Conservation (phyloP, 148 eudicot genomes). For the Heliosperma pusillum region DNA sequence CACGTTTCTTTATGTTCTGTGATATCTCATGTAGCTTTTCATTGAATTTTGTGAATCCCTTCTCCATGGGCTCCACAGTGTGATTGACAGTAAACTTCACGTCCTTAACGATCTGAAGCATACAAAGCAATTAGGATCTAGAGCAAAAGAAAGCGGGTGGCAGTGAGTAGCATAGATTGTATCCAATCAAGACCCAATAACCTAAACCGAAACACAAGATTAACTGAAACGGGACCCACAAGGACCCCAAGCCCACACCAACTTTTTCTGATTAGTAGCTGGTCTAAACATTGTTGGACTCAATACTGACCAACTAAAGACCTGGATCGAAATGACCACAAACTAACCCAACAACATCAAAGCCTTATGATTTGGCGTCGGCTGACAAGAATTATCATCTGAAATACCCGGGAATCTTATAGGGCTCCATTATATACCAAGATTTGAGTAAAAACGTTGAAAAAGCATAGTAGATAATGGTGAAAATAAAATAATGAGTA, state of each 20-base stretch:
- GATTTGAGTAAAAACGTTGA: no score
- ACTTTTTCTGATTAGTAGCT: background rate
- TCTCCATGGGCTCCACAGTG: constrained; percentile 94
- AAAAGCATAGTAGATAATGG: no score
- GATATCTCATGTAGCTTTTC: constrained; percentile 82
- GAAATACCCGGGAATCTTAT: no score
- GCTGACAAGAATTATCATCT: no score
- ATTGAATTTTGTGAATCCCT: constrained; percentile 79
- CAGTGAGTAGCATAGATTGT: no score
- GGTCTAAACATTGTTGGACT: background rate
- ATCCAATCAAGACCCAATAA: background rate
- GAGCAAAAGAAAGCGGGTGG: background rate
- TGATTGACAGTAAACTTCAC: constrained; percentile 81
- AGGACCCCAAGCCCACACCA: background rate
- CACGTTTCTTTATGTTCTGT: constrained; percentile 75
- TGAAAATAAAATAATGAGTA: no score
- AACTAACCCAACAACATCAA: background rate
- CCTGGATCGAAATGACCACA: background rate
- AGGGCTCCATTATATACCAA: no score
- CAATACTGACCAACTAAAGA: background rate
- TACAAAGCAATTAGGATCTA: constrained; percentile 11
- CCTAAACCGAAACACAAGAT: background rate
- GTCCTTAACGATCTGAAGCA: constrained; percentile 82
- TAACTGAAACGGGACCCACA: background rate
- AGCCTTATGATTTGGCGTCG: no score